A percentile compares a stretch with the other conserved stretches of the same genome.
phyloP scores from a whole-genome alignment of 208 protist genomes.

The Wallacemonas sp. region DNA sequence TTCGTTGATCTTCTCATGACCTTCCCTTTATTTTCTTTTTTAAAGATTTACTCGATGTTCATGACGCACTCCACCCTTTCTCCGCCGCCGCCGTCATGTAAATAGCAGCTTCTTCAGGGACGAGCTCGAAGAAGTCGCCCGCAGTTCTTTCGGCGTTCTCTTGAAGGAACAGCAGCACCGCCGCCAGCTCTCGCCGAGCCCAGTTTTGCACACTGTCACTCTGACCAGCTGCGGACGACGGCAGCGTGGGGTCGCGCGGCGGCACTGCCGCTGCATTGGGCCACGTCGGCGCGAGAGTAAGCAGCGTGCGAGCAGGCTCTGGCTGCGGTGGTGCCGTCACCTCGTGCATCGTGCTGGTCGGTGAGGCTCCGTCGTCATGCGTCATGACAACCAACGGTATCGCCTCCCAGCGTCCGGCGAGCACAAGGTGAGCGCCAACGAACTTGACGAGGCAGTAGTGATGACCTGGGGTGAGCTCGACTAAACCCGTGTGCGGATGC shows the following conservation, averaged over 20 bases:
- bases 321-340: too few species aligned
- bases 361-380: too few species aligned
- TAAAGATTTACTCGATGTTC: too few species aligned
- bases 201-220: background rate
- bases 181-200: background rate
- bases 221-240: too few species aligned
- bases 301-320: too few species aligned
- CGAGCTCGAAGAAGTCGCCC: slow-evolving; percentile 3
- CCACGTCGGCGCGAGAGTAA: too few species aligned
- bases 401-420: slow-evolving; percentile 8
- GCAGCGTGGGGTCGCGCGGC: too few species aligned
- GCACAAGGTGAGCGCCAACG: slow-evolving; percentile 56
- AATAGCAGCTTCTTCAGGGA: slow-evolving; percentile 8
- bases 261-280: too few species aligned
- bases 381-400: background rate
- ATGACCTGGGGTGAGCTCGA: slow-evolving; percentile 40
- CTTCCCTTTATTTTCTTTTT: too few species aligned
- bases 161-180: slow-evolving; percentile 12
- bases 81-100: slow-evolving; percentile 8
- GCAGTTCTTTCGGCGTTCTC: background rate
- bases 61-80: background rate
- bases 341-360: too few species aligned
- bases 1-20: too few species aligned
- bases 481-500: slow-evolving; percentile 41
- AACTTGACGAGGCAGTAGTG: slow-evolving; percentile 68